phyloP scores from a whole-genome alignment of 495 filamentous ascomycete genomes.

The Penicillium atrosanguineum region DNA sequence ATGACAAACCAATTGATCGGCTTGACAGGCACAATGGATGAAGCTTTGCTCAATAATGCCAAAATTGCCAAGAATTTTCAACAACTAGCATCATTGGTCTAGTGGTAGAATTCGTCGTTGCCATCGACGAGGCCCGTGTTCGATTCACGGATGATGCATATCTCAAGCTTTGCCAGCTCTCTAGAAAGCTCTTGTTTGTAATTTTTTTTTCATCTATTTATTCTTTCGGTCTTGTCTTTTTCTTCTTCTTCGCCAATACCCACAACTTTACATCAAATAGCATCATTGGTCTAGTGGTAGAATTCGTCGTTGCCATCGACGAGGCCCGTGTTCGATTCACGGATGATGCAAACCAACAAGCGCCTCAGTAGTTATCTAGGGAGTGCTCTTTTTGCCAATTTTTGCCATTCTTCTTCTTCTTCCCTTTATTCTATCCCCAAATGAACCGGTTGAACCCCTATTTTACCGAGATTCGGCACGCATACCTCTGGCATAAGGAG shows the following conservation, averaged over 20 bases:
- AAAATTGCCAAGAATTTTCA: not conserved
- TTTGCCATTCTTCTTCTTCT: too few species aligned
- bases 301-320: constrained; percentile 61
- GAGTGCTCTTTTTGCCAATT: too few species aligned
- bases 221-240: constrained; percentile 1
- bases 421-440: too few species aligned
- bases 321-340: constrained; percentile 60
- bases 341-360: constrained; percentile 42
- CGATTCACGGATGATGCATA: constrained; percentile 57
- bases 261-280: constrained; percentile 17
- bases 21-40: too few species aligned
- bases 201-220: constrained; percentile 7
- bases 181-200: not conserved
- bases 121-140: constrained; percentile 59
- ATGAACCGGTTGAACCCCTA: too few species aligned
- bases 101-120: constrained; percentile 61
- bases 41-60: not conserved
- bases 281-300: constrained; percentile 60
- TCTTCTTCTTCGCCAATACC: too few species aligned
- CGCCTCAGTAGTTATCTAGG: too few species aligned
- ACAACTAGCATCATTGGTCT: constrained; percentile 52
- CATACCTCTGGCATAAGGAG: too few species aligned
- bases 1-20: too few species aligned
- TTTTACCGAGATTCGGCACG: too few species aligned
- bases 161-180: constrained; percentile 6